These are phyloP conservation scores for Rhizopogon vesiculosus DNA, from an alignment of 768 basidiomycete genomes.

Conservation along the genomic window DNA sequence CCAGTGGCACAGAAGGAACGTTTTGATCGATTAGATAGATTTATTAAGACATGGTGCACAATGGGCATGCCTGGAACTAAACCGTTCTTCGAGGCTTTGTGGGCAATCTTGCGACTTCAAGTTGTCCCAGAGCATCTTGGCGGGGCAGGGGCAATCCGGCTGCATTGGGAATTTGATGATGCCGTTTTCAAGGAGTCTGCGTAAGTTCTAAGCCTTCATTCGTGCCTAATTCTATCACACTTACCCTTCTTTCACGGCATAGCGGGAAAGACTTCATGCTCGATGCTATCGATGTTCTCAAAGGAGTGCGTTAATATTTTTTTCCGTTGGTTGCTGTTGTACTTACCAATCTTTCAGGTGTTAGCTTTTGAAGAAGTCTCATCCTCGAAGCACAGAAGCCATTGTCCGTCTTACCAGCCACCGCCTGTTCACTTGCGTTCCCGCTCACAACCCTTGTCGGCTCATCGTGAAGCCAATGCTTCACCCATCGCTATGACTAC, in stretches of 20 bases:
- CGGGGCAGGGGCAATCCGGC: constrained; percentile 66
- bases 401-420: constrained; percentile 33
- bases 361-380: constrained; percentile 73
- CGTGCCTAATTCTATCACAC: constrained; percentile 11
- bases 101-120: constrained; percentile 79
- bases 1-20: constrained; percentile 71
- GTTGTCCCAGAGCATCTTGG: constrained; percentile 76
- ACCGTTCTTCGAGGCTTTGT: constrained; percentile 66
- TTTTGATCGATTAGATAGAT: constrained; percentile 67
- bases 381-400: constrained; percentile 27
- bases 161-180: constrained; percentile 92
- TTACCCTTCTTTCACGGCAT: constrained; percentile 17
- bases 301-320: constrained; percentile 64
- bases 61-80: constrained; percentile 85
- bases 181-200: constrained; percentile 92
- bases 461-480: constrained; percentile 17
- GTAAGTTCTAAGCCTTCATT: constrained; percentile 45
- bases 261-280: constrained; percentile 95
- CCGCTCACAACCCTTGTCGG: constrained; percentile 49
- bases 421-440: constrained; percentile 46
- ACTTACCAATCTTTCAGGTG: constrained; percentile 30
- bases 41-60: constrained; percentile 80
- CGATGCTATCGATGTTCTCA: constrained; percentile 84
- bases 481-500: constrained; percentile 38
- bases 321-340: constrained; percentile 6